Percentiles rank a stretch among this genome's conserved stretches.
Evolutionary conservation across 805 yeast species (phyloP).

Genomic region (Starmerella sp.): DNA sequence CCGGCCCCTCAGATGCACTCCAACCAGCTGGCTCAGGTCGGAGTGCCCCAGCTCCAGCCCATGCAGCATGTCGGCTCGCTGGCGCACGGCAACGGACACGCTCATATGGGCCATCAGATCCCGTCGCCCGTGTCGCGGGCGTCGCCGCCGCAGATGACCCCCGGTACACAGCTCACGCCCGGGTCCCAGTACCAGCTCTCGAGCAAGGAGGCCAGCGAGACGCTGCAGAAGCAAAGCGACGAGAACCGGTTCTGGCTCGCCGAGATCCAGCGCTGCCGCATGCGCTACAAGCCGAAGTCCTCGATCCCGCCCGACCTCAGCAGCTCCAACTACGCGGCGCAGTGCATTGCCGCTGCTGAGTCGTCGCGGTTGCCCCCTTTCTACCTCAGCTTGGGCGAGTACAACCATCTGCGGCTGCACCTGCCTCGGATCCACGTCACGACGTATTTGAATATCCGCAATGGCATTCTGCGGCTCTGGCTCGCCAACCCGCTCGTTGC

Average conservation of each 20-base stretch:
- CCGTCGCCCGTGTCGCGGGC: background rate
- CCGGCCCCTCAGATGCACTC: background rate
- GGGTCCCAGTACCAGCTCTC: constrained; percentile 1
- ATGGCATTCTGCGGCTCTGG: constrained; percentile 35
- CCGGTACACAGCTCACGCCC: constrained; percentile 1
- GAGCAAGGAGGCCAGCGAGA: background rate
- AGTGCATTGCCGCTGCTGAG: constrained; percentile 33
- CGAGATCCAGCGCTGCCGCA: constrained; percentile 7
- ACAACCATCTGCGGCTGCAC: constrained; percentile 27
- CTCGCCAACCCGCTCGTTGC: constrained; percentile 33
- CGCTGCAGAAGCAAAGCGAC: background rate
- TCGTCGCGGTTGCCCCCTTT: constrained; percentile 33
- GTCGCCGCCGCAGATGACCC: background rate
- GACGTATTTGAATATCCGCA: constrained; percentile 34
- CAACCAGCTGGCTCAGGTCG: background rate
- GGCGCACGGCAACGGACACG: background rate
- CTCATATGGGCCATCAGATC: background rate
- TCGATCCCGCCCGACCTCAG: constrained; percentile 33
- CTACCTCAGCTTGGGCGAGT: constrained; percentile 30
- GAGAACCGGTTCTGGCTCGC: background rate
- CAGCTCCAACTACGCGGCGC: constrained; percentile 30
- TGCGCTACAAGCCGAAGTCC: constrained; percentile 30
- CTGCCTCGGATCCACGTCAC: constrained; percentile 32
- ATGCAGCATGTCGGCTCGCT: constrained; percentile 1
- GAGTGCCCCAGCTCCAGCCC: background rate